These are phyloP conservation scores for Furcasterigmium furcatum DNA, from an alignment of 2,329 filamentous ascomycete genomes.

Conservation along the genomic window DNA sequence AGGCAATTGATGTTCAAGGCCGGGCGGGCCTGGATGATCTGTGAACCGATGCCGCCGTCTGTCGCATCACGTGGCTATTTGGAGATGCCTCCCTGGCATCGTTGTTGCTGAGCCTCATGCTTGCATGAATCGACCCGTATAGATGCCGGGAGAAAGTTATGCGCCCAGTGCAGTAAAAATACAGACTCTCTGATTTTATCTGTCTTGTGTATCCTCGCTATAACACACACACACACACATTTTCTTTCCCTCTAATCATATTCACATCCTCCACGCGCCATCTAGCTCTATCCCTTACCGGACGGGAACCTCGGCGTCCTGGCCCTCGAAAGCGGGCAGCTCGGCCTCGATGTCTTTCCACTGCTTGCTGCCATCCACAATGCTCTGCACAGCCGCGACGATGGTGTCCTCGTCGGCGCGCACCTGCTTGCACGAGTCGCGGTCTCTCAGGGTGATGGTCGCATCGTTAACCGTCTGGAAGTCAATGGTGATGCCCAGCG, in stretches of 20 bases:
- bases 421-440: slow-evolving; percentile 88
- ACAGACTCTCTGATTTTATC: not conserved
- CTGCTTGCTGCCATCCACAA: slow-evolving; percentile 44
- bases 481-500: slow-evolving; percentile 90
- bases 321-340: slow-evolving; percentile 80
- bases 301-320: slow-evolving; percentile 52
- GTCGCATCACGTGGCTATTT: too few relatives aligned
- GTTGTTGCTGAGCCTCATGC: too few relatives aligned
- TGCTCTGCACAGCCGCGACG: slow-evolving; percentile 65
- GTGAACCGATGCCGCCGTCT: too few relatives aligned
- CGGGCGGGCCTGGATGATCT: too few relatives aligned
- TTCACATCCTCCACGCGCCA: too few relatives aligned
- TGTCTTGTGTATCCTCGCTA: not conserved
- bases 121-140: too few relatives aligned
- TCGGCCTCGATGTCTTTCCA: slow-evolving; percentile 71
- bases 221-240: too few relatives aligned
- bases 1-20: too few relatives aligned
- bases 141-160: too few relatives aligned
- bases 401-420: slow-evolving; percentile 80
- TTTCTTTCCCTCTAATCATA: not conserved
- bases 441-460: slow-evolving; percentile 83
- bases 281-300: not conserved
- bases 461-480: slow-evolving; percentile 91
- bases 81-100: too few relatives aligned
- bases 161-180: too few relatives aligned